These are phyloP conservation scores for Cavenderia fasciculata DNA, from an alignment of 78 protist genomes.

Conservation along the genomic window DNA sequence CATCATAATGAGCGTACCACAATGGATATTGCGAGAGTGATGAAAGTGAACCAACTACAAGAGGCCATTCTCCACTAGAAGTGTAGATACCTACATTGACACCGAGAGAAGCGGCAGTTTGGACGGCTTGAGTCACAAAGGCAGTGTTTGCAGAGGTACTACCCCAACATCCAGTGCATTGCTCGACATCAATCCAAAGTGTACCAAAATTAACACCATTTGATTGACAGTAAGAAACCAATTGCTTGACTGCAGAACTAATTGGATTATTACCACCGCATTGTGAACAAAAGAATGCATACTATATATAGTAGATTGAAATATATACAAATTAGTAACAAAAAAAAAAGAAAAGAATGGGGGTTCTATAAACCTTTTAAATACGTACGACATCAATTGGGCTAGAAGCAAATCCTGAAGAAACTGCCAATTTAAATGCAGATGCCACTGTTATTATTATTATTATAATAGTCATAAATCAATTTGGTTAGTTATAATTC, in stretches of 20 bases:
- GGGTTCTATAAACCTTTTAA: too few relatives aligned
- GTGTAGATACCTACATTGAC: constrained; percentile 45
- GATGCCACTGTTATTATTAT: too few relatives aligned
- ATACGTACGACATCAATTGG: too few relatives aligned
- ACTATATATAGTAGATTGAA: too few relatives aligned
- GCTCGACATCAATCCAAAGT: constrained; percentile 70
- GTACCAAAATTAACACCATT: constrained; percentile 14
- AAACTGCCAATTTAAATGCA: too few relatives aligned
- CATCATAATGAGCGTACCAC: constrained; percentile 70
- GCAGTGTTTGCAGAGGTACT: background rate
- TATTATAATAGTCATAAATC: background rate
- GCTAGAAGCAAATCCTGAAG: too few relatives aligned
- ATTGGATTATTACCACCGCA: constrained; percentile 46
- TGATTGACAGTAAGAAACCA: background rate
- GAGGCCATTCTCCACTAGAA: constrained; percentile 56
- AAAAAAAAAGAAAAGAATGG: too few relatives aligned
- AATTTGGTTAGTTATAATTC: background rate
- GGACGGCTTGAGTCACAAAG: constrained; percentile 14
- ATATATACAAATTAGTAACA: too few relatives aligned
- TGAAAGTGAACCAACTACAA: constrained; percentile 11
- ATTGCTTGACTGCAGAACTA: constrained; percentile 7
- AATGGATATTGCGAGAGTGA: constrained; percentile 12
- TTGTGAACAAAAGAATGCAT: constrained; percentile 46
- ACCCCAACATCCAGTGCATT: constrained; percentile 64
- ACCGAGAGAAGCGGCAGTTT: constrained; percentile 19